Base-by-base conservation (phyloP, 805 yeast genomes). In the Hanseniaspora taiwanica region DNA sequence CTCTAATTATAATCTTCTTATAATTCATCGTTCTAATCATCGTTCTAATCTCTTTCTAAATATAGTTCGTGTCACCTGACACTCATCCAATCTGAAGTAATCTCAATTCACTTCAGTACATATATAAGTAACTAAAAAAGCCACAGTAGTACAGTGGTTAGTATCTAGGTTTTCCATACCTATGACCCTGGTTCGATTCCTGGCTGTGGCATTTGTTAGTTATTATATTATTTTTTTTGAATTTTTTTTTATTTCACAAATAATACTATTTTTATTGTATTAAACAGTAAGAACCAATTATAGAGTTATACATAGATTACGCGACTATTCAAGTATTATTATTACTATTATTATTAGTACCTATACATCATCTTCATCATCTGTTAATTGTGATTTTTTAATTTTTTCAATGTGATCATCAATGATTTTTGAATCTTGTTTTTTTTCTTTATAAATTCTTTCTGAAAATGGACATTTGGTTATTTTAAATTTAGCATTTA, bases 121-220 rank as follows among this genome's bases (percentile, higher is more conserved):
- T n/a, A n/a, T n/a, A n/a, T n/a, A n/a, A n/a, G n/a, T n/a, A n/a
- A n/a, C n/a, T n/a, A n/a, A n/a, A n/a, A n/a, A n/a, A n/a, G 33
- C 33, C 33, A 29, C 33, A 29, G 33, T 80, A 76, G 89, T 80
- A 84, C 79, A 80, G 83, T 76, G 87, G 89, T 76, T 77, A 80
- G 76, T 83, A 80, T 79, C 68, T 76, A 74, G 76, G 85, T 86
- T 86, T 80, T 81, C 87, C 87, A 80, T 81, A 87, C 85, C 76
- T 75, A 79, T 68, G 87, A 75, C 84, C 78, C 73, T 87, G 86
- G 89, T 80, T 80, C 89, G 86, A 80, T 77, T 80, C 89, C 81
- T 59, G 58, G 55, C 55, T 59, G 59, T 57, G 57, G 55, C 61
- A 56, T 10, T 6, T 44, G 42, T 83, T 79, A 76, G 70, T 71